Conservation (phyloP, 202 grass and related monocot genomes). For the Zoysia matrella region DNA sequence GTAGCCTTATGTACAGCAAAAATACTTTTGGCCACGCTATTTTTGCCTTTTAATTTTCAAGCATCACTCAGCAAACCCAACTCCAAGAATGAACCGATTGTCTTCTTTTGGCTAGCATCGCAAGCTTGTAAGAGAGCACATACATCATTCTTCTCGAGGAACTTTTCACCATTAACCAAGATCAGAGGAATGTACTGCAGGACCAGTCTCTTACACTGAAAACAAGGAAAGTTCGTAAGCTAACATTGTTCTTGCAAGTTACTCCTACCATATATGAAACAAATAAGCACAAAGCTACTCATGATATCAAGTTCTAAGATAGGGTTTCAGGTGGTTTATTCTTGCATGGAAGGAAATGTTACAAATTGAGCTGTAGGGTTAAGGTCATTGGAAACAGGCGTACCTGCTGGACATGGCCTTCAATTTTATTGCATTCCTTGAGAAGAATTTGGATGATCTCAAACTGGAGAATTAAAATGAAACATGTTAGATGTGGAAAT, state of each 20-base stretch:
- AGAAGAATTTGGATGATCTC: slow-evolving; percentile 87
- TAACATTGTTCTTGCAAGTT: too few relatives aligned
- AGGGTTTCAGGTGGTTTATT: not conserved
- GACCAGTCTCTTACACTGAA: slow-evolving; percentile 93
- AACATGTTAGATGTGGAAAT: slow-evolving; percentile 9
- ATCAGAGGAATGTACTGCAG: slow-evolving; percentile 82
- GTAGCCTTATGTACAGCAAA: slow-evolving; percentile 38
- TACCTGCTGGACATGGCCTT: slow-evolving; percentile 82
- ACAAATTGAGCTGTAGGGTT: not conserved
- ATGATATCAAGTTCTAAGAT: not conserved
- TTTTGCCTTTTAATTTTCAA: slow-evolving; percentile 29
- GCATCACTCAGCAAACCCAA: slow-evolving; percentile 32
- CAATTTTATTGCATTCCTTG: slow-evolving; percentile 82
- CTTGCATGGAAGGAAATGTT: not conserved
- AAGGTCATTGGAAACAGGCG: not conserved
- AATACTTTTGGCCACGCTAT: not conserved
- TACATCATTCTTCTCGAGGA: too few relatives aligned
- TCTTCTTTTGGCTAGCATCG: slow-evolving; percentile 26
- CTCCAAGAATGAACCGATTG: not conserved
- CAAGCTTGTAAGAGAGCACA: slow-evolving; percentile 63
- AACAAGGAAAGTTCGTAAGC: not conserved
- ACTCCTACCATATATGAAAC: not conserved
- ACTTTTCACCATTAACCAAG: slow-evolving; percentile 49
- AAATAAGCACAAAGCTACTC: not conserved
- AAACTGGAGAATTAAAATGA: slow-evolving; percentile 52